Conservation (phyloP, 1,284 basidiomycete genomes). For the Hypsizygus ulmarius region DNA sequence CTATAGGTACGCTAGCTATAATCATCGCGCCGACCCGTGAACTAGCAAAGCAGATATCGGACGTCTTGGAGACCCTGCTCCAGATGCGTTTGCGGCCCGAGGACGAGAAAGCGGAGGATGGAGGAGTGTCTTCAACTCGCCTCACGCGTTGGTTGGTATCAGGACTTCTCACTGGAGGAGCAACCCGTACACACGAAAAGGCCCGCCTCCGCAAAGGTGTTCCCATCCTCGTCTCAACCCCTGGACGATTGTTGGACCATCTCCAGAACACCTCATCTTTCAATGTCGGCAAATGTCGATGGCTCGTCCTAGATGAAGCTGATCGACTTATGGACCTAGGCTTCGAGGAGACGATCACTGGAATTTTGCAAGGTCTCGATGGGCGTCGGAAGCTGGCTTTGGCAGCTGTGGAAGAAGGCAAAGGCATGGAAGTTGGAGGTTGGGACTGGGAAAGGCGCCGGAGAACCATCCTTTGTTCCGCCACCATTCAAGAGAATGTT, state of each 20-base stretch:
- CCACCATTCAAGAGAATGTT: constrained; percentile 94
- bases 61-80: constrained; percentile 87
- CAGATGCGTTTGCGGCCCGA: constrained; percentile 71
- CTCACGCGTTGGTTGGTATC: constrained; percentile 94
- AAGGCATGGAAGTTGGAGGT: constrained; percentile 70
- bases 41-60: constrained; percentile 92
- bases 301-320: constrained; percentile 97
- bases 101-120: constrained; percentile 50
- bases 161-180: constrained; percentile 82
- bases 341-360: constrained; percentile 88
- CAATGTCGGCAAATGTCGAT: constrained; percentile 90
- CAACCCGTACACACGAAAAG: constrained; percentile 73
- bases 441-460: constrained; percentile 82
- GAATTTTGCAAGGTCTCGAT: constrained; percentile 85
- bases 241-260: constrained; percentile 92
- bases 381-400: constrained; percentile 73
- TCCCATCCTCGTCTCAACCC: constrained; percentile 90
- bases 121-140: constrained; percentile 42
- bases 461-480: constrained; percentile 92
- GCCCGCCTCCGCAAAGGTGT: constrained; percentile 67
- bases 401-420: constrained; percentile 70
- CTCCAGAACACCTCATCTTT: constrained; percentile 92
- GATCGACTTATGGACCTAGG: constrained; percentile 97
- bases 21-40: constrained; percentile 95
- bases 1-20: constrained; percentile 91